Conservation (phyloP, 805 yeast species). For the Spathaspora boniae region DNA sequence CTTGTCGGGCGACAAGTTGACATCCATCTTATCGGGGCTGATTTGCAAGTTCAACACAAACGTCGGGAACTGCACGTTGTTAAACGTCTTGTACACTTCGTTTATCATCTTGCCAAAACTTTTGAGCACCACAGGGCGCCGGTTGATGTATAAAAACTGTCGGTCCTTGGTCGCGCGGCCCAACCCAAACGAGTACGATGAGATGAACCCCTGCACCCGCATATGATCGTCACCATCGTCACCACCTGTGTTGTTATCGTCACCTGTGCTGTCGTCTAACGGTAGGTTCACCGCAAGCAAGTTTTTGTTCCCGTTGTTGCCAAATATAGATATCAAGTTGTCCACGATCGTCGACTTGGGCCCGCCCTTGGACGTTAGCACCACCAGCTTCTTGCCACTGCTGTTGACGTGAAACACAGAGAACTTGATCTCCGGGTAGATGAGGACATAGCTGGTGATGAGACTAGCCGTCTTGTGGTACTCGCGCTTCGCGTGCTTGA, state of each 20-base stretch:
- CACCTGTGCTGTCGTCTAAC: slow-evolving; percentile 30
- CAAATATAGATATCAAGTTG: slow-evolving; percentile 67
- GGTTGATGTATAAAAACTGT: slow-evolving; percentile 71
- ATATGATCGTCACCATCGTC: too few relatives aligned
- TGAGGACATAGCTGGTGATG: slow-evolving; percentile 66
- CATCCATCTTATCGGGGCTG: slow-evolving; percentile 56
- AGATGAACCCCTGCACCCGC: slow-evolving; percentile 57
- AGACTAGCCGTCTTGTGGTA: slow-evolving; percentile 62
- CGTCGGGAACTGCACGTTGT: slow-evolving; percentile 70
- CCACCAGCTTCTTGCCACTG: slow-evolving; percentile 41
- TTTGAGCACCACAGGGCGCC: slow-evolving; percentile 66
- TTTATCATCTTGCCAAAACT: slow-evolving; percentile 56
- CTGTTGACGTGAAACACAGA: slow-evolving; percentile 48
- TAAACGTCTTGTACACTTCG: slow-evolving; percentile 70
- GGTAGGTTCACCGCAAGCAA: slow-evolving; percentile 47
- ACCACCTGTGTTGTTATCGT: too few relatives aligned
- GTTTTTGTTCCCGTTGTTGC: slow-evolving; percentile 60
- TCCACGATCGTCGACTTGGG: slow-evolving; percentile 32
- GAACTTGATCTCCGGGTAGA: slow-evolving; percentile 55
- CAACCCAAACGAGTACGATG: slow-evolving; percentile 75
- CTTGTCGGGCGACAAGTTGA: slow-evolving; percentile 92
- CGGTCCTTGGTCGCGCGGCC: slow-evolving; percentile 65
- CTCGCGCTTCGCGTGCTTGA: slow-evolving; percentile 65
- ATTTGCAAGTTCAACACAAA: slow-evolving; percentile 59
- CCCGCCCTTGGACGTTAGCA: slow-evolving; percentile 62